A percentile compares a stretch with the other conserved stretches of the same genome.
phyloP scores from a whole-genome alignment of 2,329 filamentous ascomycete species.

The Fusarium lyarnte region DNA sequence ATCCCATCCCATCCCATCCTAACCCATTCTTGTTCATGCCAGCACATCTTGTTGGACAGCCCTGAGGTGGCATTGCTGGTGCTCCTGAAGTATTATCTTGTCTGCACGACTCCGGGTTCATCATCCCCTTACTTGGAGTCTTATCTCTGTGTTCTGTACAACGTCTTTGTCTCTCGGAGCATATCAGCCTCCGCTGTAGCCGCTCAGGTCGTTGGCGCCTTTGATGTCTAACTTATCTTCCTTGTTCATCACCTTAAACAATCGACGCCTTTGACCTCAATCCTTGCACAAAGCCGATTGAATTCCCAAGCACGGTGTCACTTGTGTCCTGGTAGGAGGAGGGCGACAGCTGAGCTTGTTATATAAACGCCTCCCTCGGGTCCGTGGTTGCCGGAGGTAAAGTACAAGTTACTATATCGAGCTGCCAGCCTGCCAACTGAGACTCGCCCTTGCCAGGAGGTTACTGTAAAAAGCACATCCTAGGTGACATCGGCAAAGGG shows the following conservation, averaged over 20 bases:
- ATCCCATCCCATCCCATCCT: conserved; percentile 13
- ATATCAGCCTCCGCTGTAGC: neutral
- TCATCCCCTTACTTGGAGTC: neutral
- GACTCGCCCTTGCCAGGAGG: conserved; percentile 20
- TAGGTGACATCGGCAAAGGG: conserved; percentile 18
- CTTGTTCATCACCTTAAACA: neutral
- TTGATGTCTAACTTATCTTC: neutral
- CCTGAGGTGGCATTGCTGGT: conserved; percentile 12
- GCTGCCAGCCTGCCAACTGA: conserved; percentile 19
- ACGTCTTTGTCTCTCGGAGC: neutral
- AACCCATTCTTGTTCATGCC: conserved; percentile 16
- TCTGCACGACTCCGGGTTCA: conserved; percentile 20
- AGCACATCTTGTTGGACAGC: conserved; percentile 30
- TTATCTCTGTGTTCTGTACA: conserved; percentile 7
- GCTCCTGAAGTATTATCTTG: neutral
- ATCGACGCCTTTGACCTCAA: conserved; percentile 30
- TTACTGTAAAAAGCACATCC: neutral
- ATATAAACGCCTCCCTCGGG: conserved; percentile 24
- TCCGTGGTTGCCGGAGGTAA: conserved; percentile 15
- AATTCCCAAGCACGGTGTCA: conserved; percentile 28
- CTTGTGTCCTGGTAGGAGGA: conserved; percentile 16
- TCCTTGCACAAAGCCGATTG: conserved; percentile 21
- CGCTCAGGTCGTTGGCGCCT: conserved; percentile 5
- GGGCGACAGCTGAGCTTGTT: conserved; percentile 10
- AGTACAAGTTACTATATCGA: conserved; percentile 40